phyloP scores from a whole-genome alignment of 1,284 basidiomycete genomes.

The Jaminaea rosea region DNA sequence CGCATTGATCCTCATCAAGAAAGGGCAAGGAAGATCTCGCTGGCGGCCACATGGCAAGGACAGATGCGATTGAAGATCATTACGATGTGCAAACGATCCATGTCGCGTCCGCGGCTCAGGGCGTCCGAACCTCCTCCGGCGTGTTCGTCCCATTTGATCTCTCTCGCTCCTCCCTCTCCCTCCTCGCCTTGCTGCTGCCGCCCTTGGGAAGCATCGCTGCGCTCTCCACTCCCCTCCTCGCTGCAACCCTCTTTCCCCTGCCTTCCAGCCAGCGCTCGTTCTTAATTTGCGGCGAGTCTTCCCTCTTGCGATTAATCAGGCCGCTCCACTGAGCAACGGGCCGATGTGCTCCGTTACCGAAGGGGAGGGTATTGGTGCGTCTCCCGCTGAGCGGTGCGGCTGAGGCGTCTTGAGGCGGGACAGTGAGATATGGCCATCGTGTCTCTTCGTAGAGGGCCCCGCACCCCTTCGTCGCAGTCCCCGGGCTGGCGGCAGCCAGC shows the following conservation, averaged over 20 bases:
- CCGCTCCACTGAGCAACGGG: slow-evolving; percentile 10
- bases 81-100: too few species aligned
- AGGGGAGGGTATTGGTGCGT: slow-evolving; percentile 10
- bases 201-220: too few species aligned
- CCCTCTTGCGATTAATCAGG: slow-evolving; percentile 13
- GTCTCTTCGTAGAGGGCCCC: not conserved
- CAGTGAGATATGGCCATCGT: not conserved
- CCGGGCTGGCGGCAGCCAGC: slow-evolving; percentile 10
- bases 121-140: too few species aligned
- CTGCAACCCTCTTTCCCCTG: slow-evolving; percentile 14
- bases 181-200: too few species aligned
- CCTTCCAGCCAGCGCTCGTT: slow-evolving; percentile 19
- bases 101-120: too few species aligned
- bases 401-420: not conserved
- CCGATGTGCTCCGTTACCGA: slow-evolving; percentile 18
- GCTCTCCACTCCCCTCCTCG: too few species aligned
- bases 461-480: not conserved
- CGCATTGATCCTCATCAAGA: too few species aligned
- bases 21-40: too few species aligned
- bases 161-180: too few species aligned
- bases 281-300: slow-evolving; percentile 14
- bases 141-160: too few species aligned
- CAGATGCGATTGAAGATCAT: too few species aligned
- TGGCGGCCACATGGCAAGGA: too few species aligned
- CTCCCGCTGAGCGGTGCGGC: not conserved